Conservation (phyloP, 257 asterid species). For the Solanum peruvianum region DNA sequence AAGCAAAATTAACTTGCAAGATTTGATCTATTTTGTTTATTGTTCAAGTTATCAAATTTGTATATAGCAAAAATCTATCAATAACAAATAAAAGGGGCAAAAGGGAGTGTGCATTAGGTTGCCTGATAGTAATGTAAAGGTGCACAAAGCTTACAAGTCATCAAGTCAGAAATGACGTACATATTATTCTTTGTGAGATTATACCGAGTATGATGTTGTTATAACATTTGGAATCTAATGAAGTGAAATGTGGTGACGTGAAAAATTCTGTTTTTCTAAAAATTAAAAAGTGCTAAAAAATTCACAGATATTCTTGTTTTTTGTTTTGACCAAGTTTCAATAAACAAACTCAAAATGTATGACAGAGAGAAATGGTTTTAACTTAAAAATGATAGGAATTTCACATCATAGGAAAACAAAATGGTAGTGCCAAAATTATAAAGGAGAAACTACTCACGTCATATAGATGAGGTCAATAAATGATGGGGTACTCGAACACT, state of each 20-base stretch:
- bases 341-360: background rate
- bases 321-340: background rate
- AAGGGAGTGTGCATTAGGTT: background rate
- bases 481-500: conserved; percentile 25
- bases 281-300: background rate
- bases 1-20: no score
- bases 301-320: background rate
- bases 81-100: no score
- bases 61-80: no score
- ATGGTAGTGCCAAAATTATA: background rate
- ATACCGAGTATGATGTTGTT: background rate
- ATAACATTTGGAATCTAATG: background rate
- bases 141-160: background rate
- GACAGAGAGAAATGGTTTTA: background rate
- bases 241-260: background rate
- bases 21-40: no score
- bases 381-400: background rate
- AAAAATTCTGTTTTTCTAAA: background rate
- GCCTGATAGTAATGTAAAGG: background rate
- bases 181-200: background rate
- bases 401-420: background rate
- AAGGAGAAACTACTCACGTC: background rate
- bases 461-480: background rate
- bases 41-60: no score
- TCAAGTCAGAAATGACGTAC: background rate